Base-by-base conservation (phyloP, 2,329 filamentous ascomycete species). In the Aspergillus fijiensis region DNA sequence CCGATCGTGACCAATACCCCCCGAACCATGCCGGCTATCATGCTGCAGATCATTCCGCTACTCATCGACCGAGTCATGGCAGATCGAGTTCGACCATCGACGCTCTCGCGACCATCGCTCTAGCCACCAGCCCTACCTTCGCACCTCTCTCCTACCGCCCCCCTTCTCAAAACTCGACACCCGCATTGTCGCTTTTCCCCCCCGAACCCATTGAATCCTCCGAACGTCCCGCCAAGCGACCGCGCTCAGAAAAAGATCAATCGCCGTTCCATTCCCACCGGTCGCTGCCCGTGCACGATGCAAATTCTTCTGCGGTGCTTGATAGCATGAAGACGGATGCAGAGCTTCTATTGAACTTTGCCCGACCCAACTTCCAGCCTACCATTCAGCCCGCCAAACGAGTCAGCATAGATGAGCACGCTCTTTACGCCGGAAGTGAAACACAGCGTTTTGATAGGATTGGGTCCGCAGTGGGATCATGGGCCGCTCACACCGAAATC, bases 181-280 rank as follows among this genome's bases (percentile, higher is more conserved):
- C 65, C 19, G 59, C 67, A 48, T 62, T 69, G 51, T 63, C 72
- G 49, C 60, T 72, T 57, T 74, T 72, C 49, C 71, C 67, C 48
- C 53, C 71, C 54, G 69, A 75, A 52, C 60, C 67, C 51, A 67
- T 65, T 49, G 70, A 72, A 39, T 66, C 70, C 48, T 61, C 67
- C 49, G 73, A 86, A 66, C 79, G 83, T 51, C 85, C 85, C 4
- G 74, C 83, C 21, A 88, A 88, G 72, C 81, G 86, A 48, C 80
- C 84, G 52, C 82, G 85, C 63, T 87, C 86, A 49, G 85, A 87
- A 67, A 78, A 83, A 65, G 74, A 82, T 55, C 76, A 78, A 16
- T 80, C 80, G 27, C 80, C 77, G 48, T 63, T 72, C 63, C 69
- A 70, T 64, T 68, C 72, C 59, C 68, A 70, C 59, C 68, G 66